These are phyloP conservation scores for Beauveria brongniartii DNA, from an alignment of 2,329 filamentous ascomycete genomes.

Conservation along the genomic window DNA sequence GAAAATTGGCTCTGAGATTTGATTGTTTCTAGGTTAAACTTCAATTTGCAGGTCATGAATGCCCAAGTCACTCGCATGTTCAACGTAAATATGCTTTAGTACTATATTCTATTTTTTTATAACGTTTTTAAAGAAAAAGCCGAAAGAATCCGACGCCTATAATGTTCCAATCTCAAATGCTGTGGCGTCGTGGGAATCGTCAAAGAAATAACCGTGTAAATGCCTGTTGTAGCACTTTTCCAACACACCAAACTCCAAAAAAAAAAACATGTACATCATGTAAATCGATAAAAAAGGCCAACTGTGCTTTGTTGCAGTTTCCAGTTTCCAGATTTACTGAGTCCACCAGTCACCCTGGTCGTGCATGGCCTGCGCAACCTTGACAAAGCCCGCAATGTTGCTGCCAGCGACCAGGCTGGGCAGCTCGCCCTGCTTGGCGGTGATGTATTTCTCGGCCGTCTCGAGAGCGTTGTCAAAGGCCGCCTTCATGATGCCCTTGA, in stretches of 20 bases:
- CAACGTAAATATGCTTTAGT: neutral
- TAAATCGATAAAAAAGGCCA: neutral
- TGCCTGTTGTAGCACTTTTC: slow-evolving; percentile 2
- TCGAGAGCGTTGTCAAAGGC: slow-evolving; percentile 84
- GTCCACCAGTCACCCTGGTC: slow-evolving; percentile 93
- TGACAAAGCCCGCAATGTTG: slow-evolving; percentile 97
- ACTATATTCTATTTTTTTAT: neutral
- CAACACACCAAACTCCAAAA: slow-evolving; percentile 9
- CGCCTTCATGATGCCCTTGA: slow-evolving; percentile 90
- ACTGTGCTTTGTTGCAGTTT: no score
- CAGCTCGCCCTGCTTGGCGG: slow-evolving; percentile 69
- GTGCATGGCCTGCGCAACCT: slow-evolving; percentile 90
- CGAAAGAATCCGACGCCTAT: neutral
- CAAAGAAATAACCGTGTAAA: slow-evolving; percentile 8
- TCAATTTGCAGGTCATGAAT: no score
- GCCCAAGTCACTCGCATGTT: no score
- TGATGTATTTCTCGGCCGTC: slow-evolving; percentile 84
- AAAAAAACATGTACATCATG: neutral
- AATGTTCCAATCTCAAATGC: slow-evolving; percentile 6
- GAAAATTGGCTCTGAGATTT: neutral
- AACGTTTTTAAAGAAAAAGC: neutral
- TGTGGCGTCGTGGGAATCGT: slow-evolving; percentile 12
- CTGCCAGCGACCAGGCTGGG: slow-evolving; percentile 86
- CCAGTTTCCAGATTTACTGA: neutral
- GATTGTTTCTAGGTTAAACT: neutral